Evolutionary conservation across 441 rosid genomes (phyloP), one percentile per base, ranked within the genome.

Genomic region (Populus hybrid): DNA sequence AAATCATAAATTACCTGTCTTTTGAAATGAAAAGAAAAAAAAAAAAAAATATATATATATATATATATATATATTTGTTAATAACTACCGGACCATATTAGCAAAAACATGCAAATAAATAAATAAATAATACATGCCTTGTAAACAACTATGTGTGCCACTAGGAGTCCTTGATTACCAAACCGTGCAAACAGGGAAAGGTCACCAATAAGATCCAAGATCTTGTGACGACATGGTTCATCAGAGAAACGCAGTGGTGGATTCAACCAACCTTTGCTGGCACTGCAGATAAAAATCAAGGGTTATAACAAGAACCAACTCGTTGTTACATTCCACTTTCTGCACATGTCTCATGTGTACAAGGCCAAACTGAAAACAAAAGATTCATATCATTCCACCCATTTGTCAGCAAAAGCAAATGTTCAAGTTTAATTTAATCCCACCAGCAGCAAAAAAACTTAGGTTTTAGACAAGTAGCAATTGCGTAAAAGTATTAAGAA

Each of bases 211-310:
- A 95, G 89, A 86, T 95, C 99, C 77, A 95, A 84, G 78, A 88
- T 86, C 89, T 95, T 95, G 79, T 95, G 99, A 36, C 97, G 92
- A 85, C 94, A 91, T 38, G 98, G 92, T 85, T 93, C 98, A 21
- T 91, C 84, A 18, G 81, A 81, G 81, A 89, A 95, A 70, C 75
- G 95, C 54, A 92, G 84, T 0, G 97, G 93, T 4, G 89, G 93
- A 76, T 95, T 95, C 88, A 95, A 78, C 99, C 97, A 93, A 79
- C 99, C 99, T 86, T 87, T 78, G 79, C 84, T 84, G 5, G 78
- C 83, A 79, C 98, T 93, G 84, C 84, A 86, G 69, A 76, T 65
- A 63, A 65, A 74, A 77, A 28, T 0, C 0, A 61, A 16, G 67
- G 26, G 66, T 69, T 71, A 74, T 38, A 70, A 66, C 64, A 78